Conservation (phyloP, 257 asterid genomes). For the Solanum boliviense region DNA sequence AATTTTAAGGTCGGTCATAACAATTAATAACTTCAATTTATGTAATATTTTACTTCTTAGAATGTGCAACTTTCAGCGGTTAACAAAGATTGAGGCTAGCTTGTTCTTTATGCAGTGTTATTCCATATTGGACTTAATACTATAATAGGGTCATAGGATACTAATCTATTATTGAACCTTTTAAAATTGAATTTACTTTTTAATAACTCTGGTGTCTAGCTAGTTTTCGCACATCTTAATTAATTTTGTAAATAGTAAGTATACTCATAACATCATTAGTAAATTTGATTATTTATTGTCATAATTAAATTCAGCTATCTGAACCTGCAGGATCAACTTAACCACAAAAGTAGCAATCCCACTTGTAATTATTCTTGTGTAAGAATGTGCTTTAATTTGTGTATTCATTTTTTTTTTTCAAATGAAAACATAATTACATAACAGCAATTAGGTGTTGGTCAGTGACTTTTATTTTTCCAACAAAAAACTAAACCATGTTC, state of each 20-base stretch:
- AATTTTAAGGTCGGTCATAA: neutral
- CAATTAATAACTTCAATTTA: too few species aligned
- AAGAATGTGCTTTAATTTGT: neutral
- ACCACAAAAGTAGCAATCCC: neutral
- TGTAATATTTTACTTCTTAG: too few species aligned
- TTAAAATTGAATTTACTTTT: too few species aligned
- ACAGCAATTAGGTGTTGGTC: neutral
- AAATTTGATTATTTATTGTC: neutral
- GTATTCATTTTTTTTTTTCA: neutral
- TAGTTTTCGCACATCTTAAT: too few species aligned
- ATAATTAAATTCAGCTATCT: neutral
- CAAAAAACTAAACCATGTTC: neutral
- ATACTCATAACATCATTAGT: neutral
- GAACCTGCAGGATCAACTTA: neutral
- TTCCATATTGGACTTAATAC: neutral
- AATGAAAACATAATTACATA: neutral
- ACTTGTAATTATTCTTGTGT: neutral
- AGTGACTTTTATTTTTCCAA: neutral
- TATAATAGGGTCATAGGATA: too few species aligned
- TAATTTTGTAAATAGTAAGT: neutral
- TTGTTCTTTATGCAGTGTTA: neutral
- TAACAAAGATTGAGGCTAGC: neutral
- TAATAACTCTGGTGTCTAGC: rapidly evolving
- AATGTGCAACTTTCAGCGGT: too few species aligned
- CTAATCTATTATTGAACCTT: too few species aligned